These are phyloP conservation scores for Fusarium subglutinans DNA, from an alignment of 2,329 filamentous ascomycete species.

Conservation along the genomic window DNA sequence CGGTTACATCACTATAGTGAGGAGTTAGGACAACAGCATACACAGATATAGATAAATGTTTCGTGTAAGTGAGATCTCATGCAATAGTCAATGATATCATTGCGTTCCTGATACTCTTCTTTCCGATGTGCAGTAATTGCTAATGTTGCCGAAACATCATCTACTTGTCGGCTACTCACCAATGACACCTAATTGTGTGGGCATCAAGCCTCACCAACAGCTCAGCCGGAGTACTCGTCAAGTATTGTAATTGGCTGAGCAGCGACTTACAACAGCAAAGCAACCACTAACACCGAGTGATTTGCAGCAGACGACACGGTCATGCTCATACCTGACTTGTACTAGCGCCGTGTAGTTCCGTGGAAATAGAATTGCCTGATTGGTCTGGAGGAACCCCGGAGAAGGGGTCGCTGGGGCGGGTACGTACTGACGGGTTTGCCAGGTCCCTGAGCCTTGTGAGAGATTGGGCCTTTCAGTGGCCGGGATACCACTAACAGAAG, in stretches of 20 bases:
- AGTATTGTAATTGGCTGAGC: slow-evolving; percentile 17
- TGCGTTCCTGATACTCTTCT: slow-evolving; percentile 1
- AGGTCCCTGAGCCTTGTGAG: slow-evolving; percentile 26
- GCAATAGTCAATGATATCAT: slow-evolving; percentile 10
- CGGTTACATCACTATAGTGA: background rate
- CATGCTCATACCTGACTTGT: slow-evolving; percentile 34
- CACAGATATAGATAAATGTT: background rate
- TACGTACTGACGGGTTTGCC: slow-evolving; percentile 32
- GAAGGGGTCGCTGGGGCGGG: slow-evolving; percentile 35
- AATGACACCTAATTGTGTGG: slow-evolving; percentile 8
- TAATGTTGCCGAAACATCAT: slow-evolving; percentile 1
- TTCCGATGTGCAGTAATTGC: background rate
- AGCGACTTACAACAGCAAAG: slow-evolving; percentile 31
- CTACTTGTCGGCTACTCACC: slow-evolving; percentile 27
- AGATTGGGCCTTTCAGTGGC: slow-evolving; percentile 28
- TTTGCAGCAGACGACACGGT: slow-evolving; percentile 37
- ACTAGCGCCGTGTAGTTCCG: slow-evolving; percentile 31
- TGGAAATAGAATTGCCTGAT: slow-evolving; percentile 25
- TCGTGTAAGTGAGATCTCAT: background rate
- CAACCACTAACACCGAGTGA: slow-evolving; percentile 32
- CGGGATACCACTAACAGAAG: slow-evolving; percentile 33
- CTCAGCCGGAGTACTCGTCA: slow-evolving; percentile 26
- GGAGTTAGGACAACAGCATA: background rate
- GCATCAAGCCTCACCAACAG: slow-evolving; percentile 13
- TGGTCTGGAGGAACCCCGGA: slow-evolving; percentile 48